Evolutionary conservation across 345 rosid species (phyloP).

Genomic region (Angophora floribunda): DNA sequence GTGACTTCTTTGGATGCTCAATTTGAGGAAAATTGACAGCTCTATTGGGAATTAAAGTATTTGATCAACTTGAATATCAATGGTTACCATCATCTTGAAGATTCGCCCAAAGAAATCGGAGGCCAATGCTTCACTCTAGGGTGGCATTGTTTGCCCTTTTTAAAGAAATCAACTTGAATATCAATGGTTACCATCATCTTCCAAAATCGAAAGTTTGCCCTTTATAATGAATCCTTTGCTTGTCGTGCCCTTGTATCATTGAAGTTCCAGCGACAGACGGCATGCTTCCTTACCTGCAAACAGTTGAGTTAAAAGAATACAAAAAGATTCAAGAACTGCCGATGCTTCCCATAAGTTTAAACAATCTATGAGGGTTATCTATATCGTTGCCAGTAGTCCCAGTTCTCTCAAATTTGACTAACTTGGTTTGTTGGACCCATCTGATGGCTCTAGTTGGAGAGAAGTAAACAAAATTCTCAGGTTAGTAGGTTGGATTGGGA

Average conservation of each 20-base stretch:
- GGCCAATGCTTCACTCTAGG: too few relatives aligned
- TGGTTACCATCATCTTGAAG: too few relatives aligned
- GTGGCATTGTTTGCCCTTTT: too few relatives aligned
- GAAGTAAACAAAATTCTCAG: accelerated
- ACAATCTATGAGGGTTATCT: neutral
- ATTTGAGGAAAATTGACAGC: neutral
- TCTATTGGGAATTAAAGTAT: neutral
- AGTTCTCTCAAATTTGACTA: too few relatives aligned
- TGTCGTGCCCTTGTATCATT: neutral
- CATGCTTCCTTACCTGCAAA: neutral
- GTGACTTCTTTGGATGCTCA: neutral
- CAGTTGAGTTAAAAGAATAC: neutral
- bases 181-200: too few relatives aligned
- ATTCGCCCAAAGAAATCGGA: too few relatives aligned
- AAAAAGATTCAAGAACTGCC: neutral
- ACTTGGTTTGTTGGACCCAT: neutral
- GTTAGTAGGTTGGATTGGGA: neutral
- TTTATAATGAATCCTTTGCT: neutral
- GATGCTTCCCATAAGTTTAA: neutral
- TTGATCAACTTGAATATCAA: too few relatives aligned
- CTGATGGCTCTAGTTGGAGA: neutral
- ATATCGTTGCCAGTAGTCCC: neutral
- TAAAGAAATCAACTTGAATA: too few relatives aligned
- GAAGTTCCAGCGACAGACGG: neutral
- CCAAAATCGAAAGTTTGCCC: too few relatives aligned